phyloP scores from a whole-genome alignment of 192 early-diverging fungal genomes.

The Radiomyces spectabilis region DNA sequence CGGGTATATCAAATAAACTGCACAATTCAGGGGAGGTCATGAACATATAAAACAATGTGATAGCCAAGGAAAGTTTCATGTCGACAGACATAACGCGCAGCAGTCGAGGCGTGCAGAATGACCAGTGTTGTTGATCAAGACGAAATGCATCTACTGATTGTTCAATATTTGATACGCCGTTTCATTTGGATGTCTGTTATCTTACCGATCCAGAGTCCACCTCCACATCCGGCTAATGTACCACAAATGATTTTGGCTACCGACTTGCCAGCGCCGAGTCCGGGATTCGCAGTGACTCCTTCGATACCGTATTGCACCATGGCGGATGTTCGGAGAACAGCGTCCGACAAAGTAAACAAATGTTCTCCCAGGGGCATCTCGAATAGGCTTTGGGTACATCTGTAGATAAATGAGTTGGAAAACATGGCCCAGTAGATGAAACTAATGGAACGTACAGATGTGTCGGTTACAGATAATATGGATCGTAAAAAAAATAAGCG shows the following conservation, averaged over 20 bases:
- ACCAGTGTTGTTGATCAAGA: conserved; percentile 12
- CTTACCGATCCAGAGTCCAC: conserved; percentile 7
- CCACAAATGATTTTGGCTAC: conserved; percentile 15
- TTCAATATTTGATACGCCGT: background rate
- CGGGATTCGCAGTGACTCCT: conserved; percentile 10
- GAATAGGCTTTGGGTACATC: background rate
- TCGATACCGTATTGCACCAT: conserved; percentile 15
- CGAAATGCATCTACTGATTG: conserved; percentile 14
- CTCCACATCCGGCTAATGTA: conserved; percentile 13
- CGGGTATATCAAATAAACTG: background rate
- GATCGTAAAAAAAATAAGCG: background rate
- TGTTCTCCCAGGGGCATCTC: background rate
- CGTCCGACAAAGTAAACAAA: conserved; percentile 3
- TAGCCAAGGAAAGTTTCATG: conserved; percentile 5
- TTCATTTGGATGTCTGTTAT: background rate
- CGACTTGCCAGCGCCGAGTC: conserved; percentile 9
- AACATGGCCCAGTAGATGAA: conserved; percentile 13
- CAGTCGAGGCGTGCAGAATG: conserved; percentile 11
- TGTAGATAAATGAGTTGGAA: conserved; percentile 1
- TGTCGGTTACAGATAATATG: background rate
- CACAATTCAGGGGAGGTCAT: background rate
- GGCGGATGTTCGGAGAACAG: conserved; percentile 4
- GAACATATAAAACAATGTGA: conserved; percentile 13
- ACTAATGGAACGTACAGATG: background rate
- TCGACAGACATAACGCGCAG: background rate